Conservation (phyloP, 192 early-diverging fungal species). For the Coemansia sp. region DNA sequence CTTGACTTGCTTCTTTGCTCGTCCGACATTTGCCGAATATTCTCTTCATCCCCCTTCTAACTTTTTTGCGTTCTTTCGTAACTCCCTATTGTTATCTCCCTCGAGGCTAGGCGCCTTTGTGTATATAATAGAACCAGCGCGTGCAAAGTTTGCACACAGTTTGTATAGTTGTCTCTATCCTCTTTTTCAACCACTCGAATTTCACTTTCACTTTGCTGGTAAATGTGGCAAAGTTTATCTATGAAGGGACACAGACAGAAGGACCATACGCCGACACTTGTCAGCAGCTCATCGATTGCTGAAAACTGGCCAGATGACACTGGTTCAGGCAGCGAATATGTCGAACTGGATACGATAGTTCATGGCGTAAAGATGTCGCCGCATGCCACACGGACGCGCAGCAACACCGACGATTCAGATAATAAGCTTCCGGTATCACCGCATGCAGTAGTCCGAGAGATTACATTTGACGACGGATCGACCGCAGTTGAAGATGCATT, state of each 20-base stretch:
- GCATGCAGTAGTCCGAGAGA: conserved; percentile 1
- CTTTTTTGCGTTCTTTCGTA: neutral
- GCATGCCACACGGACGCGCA: conserved; percentile 7
- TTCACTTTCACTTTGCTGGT: neutral
- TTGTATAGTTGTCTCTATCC: neutral
- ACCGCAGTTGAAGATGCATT: conserved; percentile 37
- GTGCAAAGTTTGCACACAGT: neutral
- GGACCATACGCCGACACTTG: neutral
- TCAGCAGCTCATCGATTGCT: neutral
- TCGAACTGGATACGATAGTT: conserved; percentile 17
- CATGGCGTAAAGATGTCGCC: neutral
- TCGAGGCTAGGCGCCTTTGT: neutral
- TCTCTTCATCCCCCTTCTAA: neutral
- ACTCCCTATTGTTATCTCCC: too few relatives aligned
- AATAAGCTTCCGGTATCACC: conserved; percentile 1
- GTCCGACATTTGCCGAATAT: too few relatives aligned
- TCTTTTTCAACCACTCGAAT: neutral
- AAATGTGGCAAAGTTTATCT: conserved; percentile 30
- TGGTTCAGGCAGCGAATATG: conserved; percentile 6
- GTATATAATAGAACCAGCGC: neutral
- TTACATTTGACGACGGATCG: conserved; percentile 26
- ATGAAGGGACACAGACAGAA: conserved; percentile 19
- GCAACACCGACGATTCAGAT: conserved; percentile 11
- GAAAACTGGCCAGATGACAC: neutral
- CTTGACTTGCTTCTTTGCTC: too few relatives aligned